These are phyloP conservation scores for Eimeria falciformis DNA, from an alignment of 169 alveolate genomes.

Conservation along the genomic window DNA sequence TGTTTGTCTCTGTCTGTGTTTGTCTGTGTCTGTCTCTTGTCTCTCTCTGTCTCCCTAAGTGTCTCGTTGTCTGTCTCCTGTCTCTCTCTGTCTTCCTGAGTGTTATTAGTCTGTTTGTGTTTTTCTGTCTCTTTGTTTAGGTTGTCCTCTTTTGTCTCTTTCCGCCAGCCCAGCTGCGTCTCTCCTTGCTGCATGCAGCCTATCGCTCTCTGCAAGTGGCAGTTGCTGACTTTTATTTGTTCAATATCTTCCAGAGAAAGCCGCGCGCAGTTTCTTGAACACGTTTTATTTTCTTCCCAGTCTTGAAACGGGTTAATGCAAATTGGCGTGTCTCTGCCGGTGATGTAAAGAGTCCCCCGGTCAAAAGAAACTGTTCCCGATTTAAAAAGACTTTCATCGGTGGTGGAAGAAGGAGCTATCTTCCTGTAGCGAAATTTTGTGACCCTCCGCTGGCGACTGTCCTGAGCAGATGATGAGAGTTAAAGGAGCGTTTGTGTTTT, in stretches of 20 bases:
- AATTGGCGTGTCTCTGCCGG: slow-evolving; percentile 22
- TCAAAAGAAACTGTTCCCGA: neutral
- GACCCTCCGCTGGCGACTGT: slow-evolving; percentile 46
- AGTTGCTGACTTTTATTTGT: slow-evolving; percentile 14
- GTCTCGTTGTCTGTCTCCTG: neutral
- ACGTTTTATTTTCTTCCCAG: neutral
- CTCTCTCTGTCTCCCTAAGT: too few species aligned
- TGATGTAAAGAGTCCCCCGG: neutral
- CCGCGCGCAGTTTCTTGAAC: neutral
- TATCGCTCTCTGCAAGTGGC: too few species aligned
- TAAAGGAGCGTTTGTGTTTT: neutral
- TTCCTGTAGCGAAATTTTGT: slow-evolving; percentile 29
- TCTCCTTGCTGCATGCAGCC: too few species aligned
- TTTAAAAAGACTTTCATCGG: slow-evolving; percentile 4
- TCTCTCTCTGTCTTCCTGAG: too few species aligned
- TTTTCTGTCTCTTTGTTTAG: too few species aligned
- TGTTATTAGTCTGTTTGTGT: neutral
- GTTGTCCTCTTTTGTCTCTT: too few species aligned
- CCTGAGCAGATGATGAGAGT: neutral
- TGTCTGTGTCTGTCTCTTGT: too few species aligned
- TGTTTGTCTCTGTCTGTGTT: too few species aligned
- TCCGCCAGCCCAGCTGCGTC: too few species aligned
- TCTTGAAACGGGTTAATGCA: neutral
- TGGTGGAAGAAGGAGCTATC: neutral
- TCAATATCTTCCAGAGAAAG: slow-evolving; percentile 8